Evolutionary conservation across 371 early-diverging fungal species (phyloP).

Genomic region (Rhizopus stolonifer): DNA sequence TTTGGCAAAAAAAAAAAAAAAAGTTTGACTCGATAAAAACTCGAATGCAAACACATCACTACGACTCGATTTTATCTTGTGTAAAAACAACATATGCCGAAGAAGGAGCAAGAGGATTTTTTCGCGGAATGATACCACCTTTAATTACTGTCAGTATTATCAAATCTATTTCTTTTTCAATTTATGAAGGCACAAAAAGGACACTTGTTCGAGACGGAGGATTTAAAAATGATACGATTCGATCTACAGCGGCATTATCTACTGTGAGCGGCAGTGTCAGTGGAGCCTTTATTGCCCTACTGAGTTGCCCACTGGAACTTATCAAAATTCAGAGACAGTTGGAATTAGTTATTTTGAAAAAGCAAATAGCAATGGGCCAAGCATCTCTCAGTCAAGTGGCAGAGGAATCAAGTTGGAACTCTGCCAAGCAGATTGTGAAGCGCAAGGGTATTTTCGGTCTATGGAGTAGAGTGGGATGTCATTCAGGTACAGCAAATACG

Average conservation of each 20-base stretch:
- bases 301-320: constrained; percentile 77
- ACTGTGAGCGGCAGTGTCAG: constrained; percentile 63
- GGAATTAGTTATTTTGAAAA: constrained; percentile 56
- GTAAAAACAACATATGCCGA: constrained; percentile 64
- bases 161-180: constrained; percentile 73
- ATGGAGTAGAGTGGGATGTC: constrained; percentile 44
- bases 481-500: constrained; percentile 28
- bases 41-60: constrained; percentile 79
- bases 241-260: constrained; percentile 46
- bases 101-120: constrained; percentile 75
- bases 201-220: constrained; percentile 19
- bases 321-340: constrained; percentile 81
- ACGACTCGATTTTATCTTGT: constrained; percentile 65
- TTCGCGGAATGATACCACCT: constrained; percentile 75
- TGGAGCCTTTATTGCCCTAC: constrained; percentile 66
- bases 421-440: constrained; percentile 48
- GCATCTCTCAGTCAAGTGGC: constrained; percentile 4
- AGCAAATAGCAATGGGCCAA: constrained; percentile 23
- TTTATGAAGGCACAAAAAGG: constrained; percentile 64
- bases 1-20: no score
- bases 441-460: constrained; percentile 43
- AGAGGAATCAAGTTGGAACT: constrained; percentile 41
- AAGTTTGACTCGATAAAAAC: constrained; percentile 80
- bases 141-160: constrained; percentile 72
- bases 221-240: constrained; percentile 37